Evolutionary conservation across 1,284 basidiomycete genomes (phyloP).

Genomic region (Tilletiaria anomala): DNA sequence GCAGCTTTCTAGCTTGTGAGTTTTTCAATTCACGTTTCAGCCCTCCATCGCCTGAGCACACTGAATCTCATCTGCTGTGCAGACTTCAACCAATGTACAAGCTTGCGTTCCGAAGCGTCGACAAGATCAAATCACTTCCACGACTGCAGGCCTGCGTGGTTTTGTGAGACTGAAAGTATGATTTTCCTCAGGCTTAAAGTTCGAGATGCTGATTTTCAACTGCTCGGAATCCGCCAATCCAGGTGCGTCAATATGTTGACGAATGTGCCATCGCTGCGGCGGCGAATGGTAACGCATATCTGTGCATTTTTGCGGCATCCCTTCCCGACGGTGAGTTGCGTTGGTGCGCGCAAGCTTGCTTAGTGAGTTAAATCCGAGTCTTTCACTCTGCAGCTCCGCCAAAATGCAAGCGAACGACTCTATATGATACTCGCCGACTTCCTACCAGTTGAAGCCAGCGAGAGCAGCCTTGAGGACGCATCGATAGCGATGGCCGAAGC

Average conservation of each 20-base stretch:
- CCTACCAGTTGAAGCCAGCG: neutral
- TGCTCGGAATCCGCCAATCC: neutral
- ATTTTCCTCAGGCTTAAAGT: too few relatives aligned
- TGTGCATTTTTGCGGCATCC: slow-evolving; percentile 1
- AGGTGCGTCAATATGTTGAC: neutral
- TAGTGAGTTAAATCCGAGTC: neutral
- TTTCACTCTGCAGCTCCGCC: slow-evolving; percentile 1
- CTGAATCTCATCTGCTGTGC: slow-evolving; percentile 5
- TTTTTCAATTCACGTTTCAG: neutral
- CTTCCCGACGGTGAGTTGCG: neutral
- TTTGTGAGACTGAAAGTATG: neutral
- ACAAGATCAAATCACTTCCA: slow-evolving; percentile 6
- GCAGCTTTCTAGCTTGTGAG: neutral
- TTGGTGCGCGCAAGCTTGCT: too few relatives aligned
- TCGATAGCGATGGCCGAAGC: too few relatives aligned
- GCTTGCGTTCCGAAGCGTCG: slow-evolving; percentile 6
- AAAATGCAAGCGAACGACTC: slow-evolving; percentile 10
- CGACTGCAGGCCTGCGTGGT: slow-evolving; percentile 5
- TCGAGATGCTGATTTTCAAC: neutral
- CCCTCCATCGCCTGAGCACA: neutral
- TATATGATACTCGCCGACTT: slow-evolving; percentile 9
- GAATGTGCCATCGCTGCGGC: neutral
- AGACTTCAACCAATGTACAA: too few relatives aligned
- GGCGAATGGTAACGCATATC: too few relatives aligned
- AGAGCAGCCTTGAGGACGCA: too few relatives aligned